These are phyloP conservation scores for Annulohypoxylon bovei DNA, from an alignment of 495 filamentous ascomycete species.

Conservation along the genomic window DNA sequence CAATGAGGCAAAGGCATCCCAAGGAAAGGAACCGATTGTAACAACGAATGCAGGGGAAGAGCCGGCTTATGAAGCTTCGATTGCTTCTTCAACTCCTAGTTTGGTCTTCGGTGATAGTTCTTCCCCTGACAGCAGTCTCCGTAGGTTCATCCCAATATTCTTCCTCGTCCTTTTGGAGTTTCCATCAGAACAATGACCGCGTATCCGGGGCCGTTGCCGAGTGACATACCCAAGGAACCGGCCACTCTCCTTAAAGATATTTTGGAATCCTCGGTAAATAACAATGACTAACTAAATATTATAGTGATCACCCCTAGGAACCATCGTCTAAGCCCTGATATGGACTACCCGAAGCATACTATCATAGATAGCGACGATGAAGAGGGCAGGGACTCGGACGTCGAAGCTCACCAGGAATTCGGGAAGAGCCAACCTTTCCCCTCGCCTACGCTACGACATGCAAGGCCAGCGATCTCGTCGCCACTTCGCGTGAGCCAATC, in stretches of 20 bases:
- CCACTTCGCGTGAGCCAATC: slow-evolving; percentile 32
- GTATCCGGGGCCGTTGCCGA: background rate
- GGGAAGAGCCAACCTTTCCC: background rate
- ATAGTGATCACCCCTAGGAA: slow-evolving; percentile 43
- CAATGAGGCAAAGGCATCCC: background rate
- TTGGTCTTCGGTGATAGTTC: slow-evolving; percentile 48
- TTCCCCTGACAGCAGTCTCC: slow-evolving; percentile 50
- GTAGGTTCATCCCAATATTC: slow-evolving; percentile 28
- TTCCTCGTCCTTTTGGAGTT: background rate
- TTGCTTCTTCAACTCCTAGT: slow-evolving; percentile 52
- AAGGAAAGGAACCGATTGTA: slow-evolving; percentile 1
- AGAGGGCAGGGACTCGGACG: slow-evolving; percentile 5
- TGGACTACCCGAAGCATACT: slow-evolving; percentile 14
- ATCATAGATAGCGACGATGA: slow-evolving; percentile 34
- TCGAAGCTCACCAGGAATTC: slow-evolving; percentile 12
- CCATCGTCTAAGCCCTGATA: slow-evolving; percentile 17
- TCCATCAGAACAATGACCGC: background rate
- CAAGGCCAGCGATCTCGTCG: slow-evolving; percentile 16
- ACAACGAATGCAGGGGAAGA: slow-evolving; percentile 9
- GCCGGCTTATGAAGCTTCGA: slow-evolving; percentile 35
- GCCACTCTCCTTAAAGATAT: background rate
- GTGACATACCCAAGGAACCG: background rate
- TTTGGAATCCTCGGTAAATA: background rate
- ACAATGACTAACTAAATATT: slow-evolving; percentile 13
- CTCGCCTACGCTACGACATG: slow-evolving; percentile 24